Percentiles rank a stretch among this genome's conserved stretches.
Conservation (phyloP, 2,329 filamentous ascomycete species). For the Fusarium sp. region DNA sequence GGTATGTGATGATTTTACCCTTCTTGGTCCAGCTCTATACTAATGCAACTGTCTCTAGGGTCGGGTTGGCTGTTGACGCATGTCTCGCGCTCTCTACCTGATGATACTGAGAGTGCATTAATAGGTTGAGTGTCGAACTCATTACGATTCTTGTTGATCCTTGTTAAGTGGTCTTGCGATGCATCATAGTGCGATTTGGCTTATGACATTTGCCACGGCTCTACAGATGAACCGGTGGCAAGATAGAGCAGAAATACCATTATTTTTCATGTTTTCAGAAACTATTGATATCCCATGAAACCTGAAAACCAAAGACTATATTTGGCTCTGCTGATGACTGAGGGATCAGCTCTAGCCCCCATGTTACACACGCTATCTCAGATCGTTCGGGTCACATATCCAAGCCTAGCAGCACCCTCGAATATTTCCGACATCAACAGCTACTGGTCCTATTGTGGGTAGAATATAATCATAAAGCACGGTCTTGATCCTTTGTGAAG, state of each 20-base stretch:
- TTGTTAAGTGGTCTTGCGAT: not conserved
- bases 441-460: not conserved
- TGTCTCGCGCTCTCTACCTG: constrained; percentile 75
- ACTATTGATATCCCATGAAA: not conserved
- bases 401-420: not conserved
- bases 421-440: constrained; percentile 4
- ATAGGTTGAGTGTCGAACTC: constrained; percentile 6
- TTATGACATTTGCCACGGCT: constrained; percentile 9
- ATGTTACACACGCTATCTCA: constrained; percentile 1
- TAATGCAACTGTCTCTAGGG: constrained; percentile 59
- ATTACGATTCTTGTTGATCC: not conserved
- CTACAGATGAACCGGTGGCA: constrained; percentile 3
- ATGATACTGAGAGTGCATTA: constrained; percentile 15
- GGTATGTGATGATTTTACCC: constrained; percentile 65
- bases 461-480: not conserved
- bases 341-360: not conserved
- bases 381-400: constrained; percentile 10
- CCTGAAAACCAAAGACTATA: not conserved
- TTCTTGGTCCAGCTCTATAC: not conserved
- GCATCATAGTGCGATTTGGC: constrained; percentile 6
- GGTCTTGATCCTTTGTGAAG: not conserved
- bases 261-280: constrained; percentile 7
- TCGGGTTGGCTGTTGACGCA: constrained; percentile 86
- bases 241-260: constrained; percentile 35
- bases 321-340: not conserved